phyloP scores from a whole-genome alignment of 1,139 yeast genomes.

The Sporopachydermia cereana region DNA sequence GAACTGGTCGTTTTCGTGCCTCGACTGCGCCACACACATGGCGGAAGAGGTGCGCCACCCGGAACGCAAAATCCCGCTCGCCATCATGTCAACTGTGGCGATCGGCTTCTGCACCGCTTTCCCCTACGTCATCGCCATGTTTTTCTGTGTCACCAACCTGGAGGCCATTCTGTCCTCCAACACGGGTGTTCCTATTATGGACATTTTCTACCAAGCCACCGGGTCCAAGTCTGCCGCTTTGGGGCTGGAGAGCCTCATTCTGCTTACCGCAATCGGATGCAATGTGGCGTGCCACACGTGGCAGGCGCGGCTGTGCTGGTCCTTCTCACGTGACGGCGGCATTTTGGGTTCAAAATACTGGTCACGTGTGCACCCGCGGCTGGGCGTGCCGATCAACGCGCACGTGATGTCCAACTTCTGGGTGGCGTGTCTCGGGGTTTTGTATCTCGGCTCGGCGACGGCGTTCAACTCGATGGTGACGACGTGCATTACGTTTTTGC shows the following conservation, averaged over 20 bases:
- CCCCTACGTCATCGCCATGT: conserved; percentile 48
- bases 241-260: conserved; percentile 28
- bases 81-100: conserved; percentile 53
- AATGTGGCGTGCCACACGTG: conserved; percentile 40
- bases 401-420: conserved; percentile 23
- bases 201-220: conserved; percentile 48
- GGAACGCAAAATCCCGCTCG: conserved; percentile 48
- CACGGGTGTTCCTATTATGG: conserved; percentile 54
- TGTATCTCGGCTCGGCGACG: conserved; percentile 26
- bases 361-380: conserved; percentile 18
- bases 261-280: conserved; percentile 35
- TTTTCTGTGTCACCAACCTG: conserved; percentile 44
- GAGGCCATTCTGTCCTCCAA: conserved; percentile 33
- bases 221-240: conserved; percentile 45
- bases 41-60: conserved; percentile 55
- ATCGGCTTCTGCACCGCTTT: conserved; percentile 56
- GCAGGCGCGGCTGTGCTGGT: conserved; percentile 43
- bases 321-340: conserved; percentile 35
- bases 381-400: conserved; percentile 24
- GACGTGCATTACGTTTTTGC: conserved; percentile 26
- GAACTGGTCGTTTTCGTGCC: conserved; percentile 58
- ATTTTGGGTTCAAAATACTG: conserved; percentile 21
- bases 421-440: conserved; percentile 25
- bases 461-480: conserved; percentile 29
- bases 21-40: conserved; percentile 61